Base-by-base conservation (phyloP, 2,329 filamentous ascomycete species). In the Nemania diffusa region DNA sequence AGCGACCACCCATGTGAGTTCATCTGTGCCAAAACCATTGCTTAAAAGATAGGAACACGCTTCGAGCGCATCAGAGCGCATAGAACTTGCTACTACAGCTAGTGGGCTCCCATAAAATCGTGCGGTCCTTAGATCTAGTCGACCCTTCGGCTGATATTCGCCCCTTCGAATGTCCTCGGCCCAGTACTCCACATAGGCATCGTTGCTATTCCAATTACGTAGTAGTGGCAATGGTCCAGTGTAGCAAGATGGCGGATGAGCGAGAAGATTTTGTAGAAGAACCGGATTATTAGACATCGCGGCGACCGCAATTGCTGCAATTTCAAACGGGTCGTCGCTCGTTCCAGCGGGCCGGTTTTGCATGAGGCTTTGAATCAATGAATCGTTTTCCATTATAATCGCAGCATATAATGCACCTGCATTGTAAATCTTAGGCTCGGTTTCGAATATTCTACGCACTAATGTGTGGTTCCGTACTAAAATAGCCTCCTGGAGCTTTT, bases 221-320 rank as follows among this genome's bases (percentile, higher is more conserved):
- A 15, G 6, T 8, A 56, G 52, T 56, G 52, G 50, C 26, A 61
- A 46, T 46, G 58, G 58, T 53, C 57, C 58, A 61, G 48, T 53
- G 48, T n/a, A 34, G 48, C 58, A 53, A 46, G 58, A 61, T 42
- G 48, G 48, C 24, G 58, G 48, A 61, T 46, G 58, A 24, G 58
- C 48, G 34, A 61, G 58, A 44, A 61, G 58, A 20, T 44, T 8
- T 61, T 53, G 58, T 26, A 61, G 58, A 53, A 61, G 48, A 61
- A 17, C 48, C 24, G 53, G 48, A 15, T 61, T 53, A 32, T 48
- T 48, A 61, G 48, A 61, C 17, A 32, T 32, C 17, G 48, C 58
- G n/a, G 58, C 58, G 17, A 32, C 48, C 34, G 58, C 58, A 48
- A 61, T 61, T 61, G 58, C 58, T 32, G 48, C 53, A 34, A 61